Conservation (phyloP, 495 filamentous ascomycete species). For the Staphylotrichum tortipilum region DNA sequence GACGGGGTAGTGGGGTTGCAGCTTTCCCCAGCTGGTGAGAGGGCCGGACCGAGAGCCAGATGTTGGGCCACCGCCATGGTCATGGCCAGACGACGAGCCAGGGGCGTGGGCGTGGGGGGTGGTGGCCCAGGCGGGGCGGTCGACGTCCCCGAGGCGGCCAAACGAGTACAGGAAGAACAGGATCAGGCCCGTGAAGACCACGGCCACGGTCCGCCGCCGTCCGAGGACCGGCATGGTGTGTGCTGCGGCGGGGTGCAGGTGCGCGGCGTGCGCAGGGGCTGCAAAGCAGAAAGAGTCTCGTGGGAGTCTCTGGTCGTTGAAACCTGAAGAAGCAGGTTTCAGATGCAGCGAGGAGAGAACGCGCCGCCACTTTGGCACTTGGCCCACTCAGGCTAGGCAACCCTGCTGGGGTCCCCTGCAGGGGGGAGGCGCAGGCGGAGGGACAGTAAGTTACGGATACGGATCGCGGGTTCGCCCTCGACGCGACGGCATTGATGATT, state of each 20-base stretch:
- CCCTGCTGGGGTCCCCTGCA: too few species aligned
- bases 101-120: not conserved
- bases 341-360: too few species aligned
- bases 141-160: not conserved
- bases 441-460: too few species aligned
- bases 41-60: not conserved
- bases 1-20: constrained; percentile 50
- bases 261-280: too few species aligned
- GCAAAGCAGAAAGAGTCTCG: too few species aligned
- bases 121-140: not conserved
- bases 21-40: not conserved
- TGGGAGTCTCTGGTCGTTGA: too few species aligned
- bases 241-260: not conserved
- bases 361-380: too few species aligned
- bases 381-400: too few species aligned
- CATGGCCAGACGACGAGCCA: not conserved
- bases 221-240: not conserved
- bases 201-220: not conserved
- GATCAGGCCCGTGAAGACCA: not conserved
- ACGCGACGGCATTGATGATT: too few species aligned
- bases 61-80: not conserved
- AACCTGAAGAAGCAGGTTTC: too few species aligned
- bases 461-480: too few species aligned
- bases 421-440: too few species aligned
- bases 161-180: constrained; percentile 2